Evolutionary conservation across 306 rosid species (phyloP).

Genomic region (Medicago truncatula): MtrunA17r5.0-ANR NC_053045.1:56890501-56891000

Average conservation of each 20-base stretch:
- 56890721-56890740: conserved; percentile 15
- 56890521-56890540: neutral
- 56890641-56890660: conserved; percentile 93
- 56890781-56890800: neutral
- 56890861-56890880: neutral
- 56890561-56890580: conserved; percentile 85
- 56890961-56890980: conserved; percentile 20
- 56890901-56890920: conserved; percentile 10
- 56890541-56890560: conserved; percentile 17
- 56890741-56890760: conserved; percentile 17
- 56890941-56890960: conserved; percentile 28
- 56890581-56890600: conserved; percentile 92
- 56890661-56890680: conserved; percentile 73
- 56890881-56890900: conserved; percentile 13
- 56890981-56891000: neutral
- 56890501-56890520: conserved; percentile 9
- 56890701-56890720: conserved; percentile 7
- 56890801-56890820: conserved; percentile 22
- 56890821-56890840: neutral
- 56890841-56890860: conserved; percentile 6
- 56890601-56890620: conserved; percentile 94
- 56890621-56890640: conserved; percentile 89
- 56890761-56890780: neutral
- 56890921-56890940: conserved; percentile 3
- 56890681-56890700: conserved; percentile 35